Conservation (phyloP, 495 filamentous ascomycete species). For the Penicillium manginii region DNA sequence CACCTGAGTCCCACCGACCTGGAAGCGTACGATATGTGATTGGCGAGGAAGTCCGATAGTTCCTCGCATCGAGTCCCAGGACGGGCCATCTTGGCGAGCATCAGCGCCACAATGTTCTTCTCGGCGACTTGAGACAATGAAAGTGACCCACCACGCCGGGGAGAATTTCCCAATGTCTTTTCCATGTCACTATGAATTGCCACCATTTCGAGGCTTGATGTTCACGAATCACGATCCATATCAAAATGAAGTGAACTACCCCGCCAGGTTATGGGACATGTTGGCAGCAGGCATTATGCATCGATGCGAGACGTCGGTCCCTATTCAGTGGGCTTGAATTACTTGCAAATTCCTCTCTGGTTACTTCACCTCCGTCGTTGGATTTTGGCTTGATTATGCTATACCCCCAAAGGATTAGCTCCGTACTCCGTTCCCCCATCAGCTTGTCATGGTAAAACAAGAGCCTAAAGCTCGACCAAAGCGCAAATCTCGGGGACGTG, state of each 20-base stretch:
- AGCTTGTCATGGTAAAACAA: not conserved
- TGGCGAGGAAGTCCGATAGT: not conserved
- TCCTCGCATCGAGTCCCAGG: not conserved
- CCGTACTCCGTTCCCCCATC: not conserved
- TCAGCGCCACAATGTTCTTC: not conserved
- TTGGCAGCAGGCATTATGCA: not conserved
- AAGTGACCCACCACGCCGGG: not conserved
- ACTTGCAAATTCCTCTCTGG: not conserved
- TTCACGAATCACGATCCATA: not conserved
- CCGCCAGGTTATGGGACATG: not conserved
- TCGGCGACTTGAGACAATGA: not conserved
- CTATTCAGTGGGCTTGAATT: not conserved
- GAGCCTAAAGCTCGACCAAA: slow-evolving; percentile 18
- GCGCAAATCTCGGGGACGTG: slow-evolving; percentile 38
- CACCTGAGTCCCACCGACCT: not conserved
- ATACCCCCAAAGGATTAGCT: not conserved
- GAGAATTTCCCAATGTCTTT: too few species aligned
- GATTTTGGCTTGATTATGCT: not conserved
- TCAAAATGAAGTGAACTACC: not conserved
- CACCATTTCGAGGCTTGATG: not conserved
- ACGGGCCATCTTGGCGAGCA: not conserved
- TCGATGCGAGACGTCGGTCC: not conserved
- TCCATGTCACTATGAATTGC: too few species aligned
- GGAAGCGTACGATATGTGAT: not conserved
- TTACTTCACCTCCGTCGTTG: not conserved